A percentile compares a stretch with the other conserved stretches of the same genome.
Evolutionary conservation across 2,329 filamentous ascomycete genomes (phyloP).

Genomic region (Epichloe glyceriae): DNA sequence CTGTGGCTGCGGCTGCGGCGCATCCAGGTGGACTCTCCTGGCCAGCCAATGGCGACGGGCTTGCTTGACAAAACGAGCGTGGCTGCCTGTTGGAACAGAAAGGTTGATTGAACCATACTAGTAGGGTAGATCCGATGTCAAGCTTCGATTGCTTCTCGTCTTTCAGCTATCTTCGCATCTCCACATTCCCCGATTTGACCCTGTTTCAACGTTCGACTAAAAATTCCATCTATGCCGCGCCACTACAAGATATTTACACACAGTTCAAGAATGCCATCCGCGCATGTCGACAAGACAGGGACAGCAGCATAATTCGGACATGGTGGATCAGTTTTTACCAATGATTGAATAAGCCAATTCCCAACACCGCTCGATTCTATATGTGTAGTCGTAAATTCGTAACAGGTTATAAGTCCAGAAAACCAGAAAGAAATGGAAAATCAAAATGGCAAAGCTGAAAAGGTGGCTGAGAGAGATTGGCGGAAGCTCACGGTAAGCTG

Average conservation of each 20-base stretch:
- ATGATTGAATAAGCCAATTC: not conserved
- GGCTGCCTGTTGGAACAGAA: not conserved
- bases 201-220: not conserved
- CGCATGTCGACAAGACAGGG: not conserved
- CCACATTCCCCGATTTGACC: not conserved
- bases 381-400: not conserved
- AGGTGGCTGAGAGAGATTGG: too few species aligned
- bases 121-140: not conserved
- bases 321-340: not conserved
- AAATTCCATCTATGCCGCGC: not conserved
- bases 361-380: constrained; percentile 1
- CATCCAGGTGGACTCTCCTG: not conserved
- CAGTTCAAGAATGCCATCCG: not conserved
- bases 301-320: not conserved
- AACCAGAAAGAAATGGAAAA: not conserved
- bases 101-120: too few species aligned
- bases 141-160: not conserved
- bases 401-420: constrained; percentile 1
- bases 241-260: not conserved
- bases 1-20: not conserved
- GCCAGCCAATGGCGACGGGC: not conserved
- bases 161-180: not conserved
- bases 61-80: not conserved
- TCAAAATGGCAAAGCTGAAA: too few species aligned
- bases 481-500: too few species aligned